These are phyloP conservation scores for Pseudonitzschia multiseries DNA, from an alignment of 108 stramenopile genomes.

Conservation along the genomic window DNA sequence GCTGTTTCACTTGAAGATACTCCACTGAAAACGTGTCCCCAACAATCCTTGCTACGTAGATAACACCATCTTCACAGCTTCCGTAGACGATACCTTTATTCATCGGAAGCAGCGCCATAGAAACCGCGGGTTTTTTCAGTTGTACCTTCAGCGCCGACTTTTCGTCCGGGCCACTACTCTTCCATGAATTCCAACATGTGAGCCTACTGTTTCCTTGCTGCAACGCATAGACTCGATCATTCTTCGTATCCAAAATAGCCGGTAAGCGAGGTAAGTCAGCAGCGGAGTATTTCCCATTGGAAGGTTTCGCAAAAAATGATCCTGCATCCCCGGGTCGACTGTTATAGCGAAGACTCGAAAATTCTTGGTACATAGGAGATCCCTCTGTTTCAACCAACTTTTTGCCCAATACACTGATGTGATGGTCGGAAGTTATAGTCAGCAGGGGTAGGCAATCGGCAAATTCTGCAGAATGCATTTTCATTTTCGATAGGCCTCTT, in stretches of 20 bases:
- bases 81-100: slow-evolving; percentile 37
- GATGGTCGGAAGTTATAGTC: slow-evolving; percentile 35
- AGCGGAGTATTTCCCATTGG: not conserved
- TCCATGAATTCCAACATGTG: slow-evolving; percentile 27
- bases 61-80: slow-evolving; percentile 27
- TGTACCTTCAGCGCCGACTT: slow-evolving; percentile 17
- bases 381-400: not conserved
- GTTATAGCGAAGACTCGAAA: slow-evolving; percentile 24
- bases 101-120: slow-evolving; percentile 27
- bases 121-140: slow-evolving; percentile 23
- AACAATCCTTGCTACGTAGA: slow-evolving; percentile 30
- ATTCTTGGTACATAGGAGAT: slow-evolving; percentile 23
- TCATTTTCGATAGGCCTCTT: slow-evolving; percentile 29
- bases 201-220: slow-evolving; percentile 37
- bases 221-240: slow-evolving; percentile 40
- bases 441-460: slow-evolving; percentile 23
- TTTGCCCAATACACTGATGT: slow-evolving; percentile 33
- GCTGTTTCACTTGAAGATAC: slow-evolving; percentile 22
- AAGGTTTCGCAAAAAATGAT: slow-evolving; percentile 25
- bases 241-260: slow-evolving; percentile 37
- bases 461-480: slow-evolving; percentile 23
- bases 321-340: slow-evolving; percentile 37
- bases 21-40: slow-evolving; percentile 21
- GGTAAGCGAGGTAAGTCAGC: slow-evolving; percentile 26
- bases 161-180: slow-evolving; percentile 35